Evolutionary conservation across 148 eudicot genomes (phyloP).

Genomic region (Camellia sinensis): DNA sequence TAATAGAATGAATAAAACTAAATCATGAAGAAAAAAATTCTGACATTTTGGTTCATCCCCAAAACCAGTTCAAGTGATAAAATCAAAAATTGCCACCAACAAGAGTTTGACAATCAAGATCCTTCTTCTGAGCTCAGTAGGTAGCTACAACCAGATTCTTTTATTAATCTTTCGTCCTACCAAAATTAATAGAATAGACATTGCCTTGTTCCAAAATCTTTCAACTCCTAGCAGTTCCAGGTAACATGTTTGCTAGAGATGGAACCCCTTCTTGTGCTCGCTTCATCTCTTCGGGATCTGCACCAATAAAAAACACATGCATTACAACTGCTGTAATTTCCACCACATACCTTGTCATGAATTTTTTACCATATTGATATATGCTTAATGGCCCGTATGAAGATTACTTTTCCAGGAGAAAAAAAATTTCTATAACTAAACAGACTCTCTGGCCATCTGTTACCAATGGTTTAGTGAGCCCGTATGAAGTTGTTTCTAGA

Average conservation of each 20-base stretch:
- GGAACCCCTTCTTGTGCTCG: slow-evolving; percentile 93
- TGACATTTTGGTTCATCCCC: neutral
- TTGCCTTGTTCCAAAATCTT: neutral
- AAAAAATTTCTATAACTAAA: too few species aligned
- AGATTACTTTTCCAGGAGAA: too few species aligned
- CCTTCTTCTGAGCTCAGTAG: neutral
- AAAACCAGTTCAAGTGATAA: neutral
- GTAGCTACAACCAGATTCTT: neutral
- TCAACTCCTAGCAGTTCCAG: slow-evolving; percentile 54
- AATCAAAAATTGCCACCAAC: neutral
- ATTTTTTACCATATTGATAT: too few species aligned
- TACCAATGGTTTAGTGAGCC: too few species aligned
- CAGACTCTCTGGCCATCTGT: too few species aligned
- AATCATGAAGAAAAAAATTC: neutral
- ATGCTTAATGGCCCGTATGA: too few species aligned
- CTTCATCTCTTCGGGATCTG: slow-evolving; percentile 92
- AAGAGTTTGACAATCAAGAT: neutral
- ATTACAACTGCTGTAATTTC: too few species aligned
- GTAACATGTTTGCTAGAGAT: slow-evolving; percentile 58
- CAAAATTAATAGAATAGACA: neutral
- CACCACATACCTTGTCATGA: too few species aligned
- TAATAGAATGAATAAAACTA: too few species aligned
- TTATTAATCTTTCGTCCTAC: too few species aligned
- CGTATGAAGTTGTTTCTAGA: too few species aligned
- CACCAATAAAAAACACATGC: slow-evolving; percentile 5